These are phyloP conservation scores for Paecilomyces formosus DNA, from an alignment of 2,329 filamentous ascomycete genomes.

Conservation along the genomic window DNA sequence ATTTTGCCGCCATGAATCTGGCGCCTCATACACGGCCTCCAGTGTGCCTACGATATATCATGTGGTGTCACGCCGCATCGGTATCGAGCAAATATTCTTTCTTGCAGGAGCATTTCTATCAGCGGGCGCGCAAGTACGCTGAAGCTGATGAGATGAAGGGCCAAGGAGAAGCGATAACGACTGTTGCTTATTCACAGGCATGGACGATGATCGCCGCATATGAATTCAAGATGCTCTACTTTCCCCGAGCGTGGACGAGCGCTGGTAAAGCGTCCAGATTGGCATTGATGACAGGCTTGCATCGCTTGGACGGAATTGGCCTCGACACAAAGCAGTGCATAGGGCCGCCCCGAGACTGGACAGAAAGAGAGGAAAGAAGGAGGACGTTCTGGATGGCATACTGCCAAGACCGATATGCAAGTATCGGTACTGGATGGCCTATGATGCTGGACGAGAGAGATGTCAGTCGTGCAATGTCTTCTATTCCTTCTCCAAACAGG, in stretches of 20 bases:
- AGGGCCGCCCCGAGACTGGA: conserved; percentile 83
- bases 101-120: conserved; percentile 83
- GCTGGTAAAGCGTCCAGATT: conserved; percentile 74
- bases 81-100: conserved; percentile 72
- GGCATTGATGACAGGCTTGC: conserved; percentile 85
- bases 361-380: conserved; percentile 81
- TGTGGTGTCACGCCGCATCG: conserved; percentile 91
- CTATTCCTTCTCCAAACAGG: neutral
- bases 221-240: conserved; percentile 97
- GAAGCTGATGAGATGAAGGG: conserved; percentile 87
- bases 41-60: conserved; percentile 81
- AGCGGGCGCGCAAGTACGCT: conserved; percentile 79
- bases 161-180: conserved; percentile 82
- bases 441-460: conserved; percentile 90
- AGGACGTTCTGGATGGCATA: conserved; percentile 95
- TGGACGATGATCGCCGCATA: conserved; percentile 74
- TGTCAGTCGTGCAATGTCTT: conserved; percentile 32
- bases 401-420: conserved; percentile 83
- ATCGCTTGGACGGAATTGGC: conserved; percentile 73
- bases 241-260: conserved; percentile 91
- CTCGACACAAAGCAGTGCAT: conserved; percentile 91
- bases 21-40: conserved; percentile 80
- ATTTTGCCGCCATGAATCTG: conserved; percentile 81
- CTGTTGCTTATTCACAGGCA: conserved; percentile 75
- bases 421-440: conserved; percentile 94